Evolutionary conservation across 371 early-diverging fungal species (phyloP).

Genomic region (Rhizomucor pusillus): DNA sequence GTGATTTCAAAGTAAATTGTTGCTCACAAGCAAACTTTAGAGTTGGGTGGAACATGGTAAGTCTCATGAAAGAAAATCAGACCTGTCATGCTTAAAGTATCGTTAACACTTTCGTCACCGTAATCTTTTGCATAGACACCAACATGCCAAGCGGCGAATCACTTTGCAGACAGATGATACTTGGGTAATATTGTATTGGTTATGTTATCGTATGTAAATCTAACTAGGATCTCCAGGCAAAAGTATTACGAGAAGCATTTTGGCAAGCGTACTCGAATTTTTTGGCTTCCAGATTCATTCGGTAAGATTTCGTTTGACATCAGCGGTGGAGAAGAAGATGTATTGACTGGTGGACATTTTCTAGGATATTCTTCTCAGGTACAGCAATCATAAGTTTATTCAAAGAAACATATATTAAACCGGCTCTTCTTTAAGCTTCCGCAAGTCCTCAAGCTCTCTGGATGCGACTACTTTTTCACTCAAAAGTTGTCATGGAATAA

Average conservation of each 20-base stretch:
- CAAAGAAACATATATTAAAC: conserved; percentile 11
- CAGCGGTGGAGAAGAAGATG: no score
- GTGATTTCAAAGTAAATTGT: no score
- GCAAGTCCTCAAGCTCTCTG: conserved; percentile 83
- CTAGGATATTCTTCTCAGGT: background rate
- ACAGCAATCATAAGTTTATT: conserved; percentile 48
- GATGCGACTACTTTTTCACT: conserved; percentile 93
- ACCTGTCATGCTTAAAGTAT: no score
- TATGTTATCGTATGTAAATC: background rate
- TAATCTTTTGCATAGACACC: conserved; percentile 82
- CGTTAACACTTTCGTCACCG: no score
- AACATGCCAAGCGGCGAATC: conserved; percentile 96
- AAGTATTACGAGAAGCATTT: conserved; percentile 84
- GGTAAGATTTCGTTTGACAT: conserved; percentile 48
- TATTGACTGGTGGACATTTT: background rate
- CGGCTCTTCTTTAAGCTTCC: conserved; percentile 59
- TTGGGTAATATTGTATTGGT: conserved; percentile 47
- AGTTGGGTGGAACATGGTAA: conserved; percentile 56
- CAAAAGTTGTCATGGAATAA: conserved; percentile 98
- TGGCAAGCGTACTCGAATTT: conserved; percentile 76
- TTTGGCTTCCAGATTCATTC: conserved; percentile 96
- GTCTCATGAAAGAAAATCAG: background rate
- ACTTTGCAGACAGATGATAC: conserved; percentile 89
- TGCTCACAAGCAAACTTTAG: conserved; percentile 13
- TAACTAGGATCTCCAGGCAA: conserved; percentile 46